Evolutionary conservation across 2,329 filamentous ascomycete species (phyloP).

Genomic region (Xylariaceae sp.): DNA sequence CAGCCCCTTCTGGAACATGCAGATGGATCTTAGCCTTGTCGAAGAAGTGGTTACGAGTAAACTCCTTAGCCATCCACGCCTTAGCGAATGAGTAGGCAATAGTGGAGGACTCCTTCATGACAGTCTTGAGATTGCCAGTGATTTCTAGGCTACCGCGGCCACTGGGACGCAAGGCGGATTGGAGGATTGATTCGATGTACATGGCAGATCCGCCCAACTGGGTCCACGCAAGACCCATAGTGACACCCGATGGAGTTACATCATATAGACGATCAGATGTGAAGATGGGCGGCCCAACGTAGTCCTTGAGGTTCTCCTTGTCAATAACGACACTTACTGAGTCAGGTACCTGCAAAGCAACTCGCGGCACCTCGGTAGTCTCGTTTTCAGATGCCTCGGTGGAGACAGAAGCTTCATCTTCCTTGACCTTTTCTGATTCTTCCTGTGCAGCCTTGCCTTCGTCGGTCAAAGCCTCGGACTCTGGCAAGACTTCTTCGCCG

Average conservation of each 20-base stretch:
- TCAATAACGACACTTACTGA: slow-evolving; percentile 80
- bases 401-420: slow-evolving; percentile 42
- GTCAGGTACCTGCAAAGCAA: slow-evolving; percentile 79
- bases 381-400: slow-evolving; percentile 52
- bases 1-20: slow-evolving; percentile 93
- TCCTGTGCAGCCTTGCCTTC: slow-evolving; percentile 77
- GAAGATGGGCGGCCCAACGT: slow-evolving; percentile 92
- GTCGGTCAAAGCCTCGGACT: slow-evolving; percentile 77
- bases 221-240: slow-evolving; percentile 98
- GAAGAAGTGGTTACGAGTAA: slow-evolving; percentile 90
- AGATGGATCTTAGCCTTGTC: slow-evolving; percentile 93
- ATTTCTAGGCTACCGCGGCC: slow-evolving; percentile 80
- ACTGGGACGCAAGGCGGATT: slow-evolving; percentile 69
- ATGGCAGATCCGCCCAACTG: slow-evolving; percentile 93
- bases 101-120: slow-evolving; percentile 96
- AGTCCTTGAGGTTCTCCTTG: slow-evolving; percentile 91
- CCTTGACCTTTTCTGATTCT: slow-evolving; percentile 65
- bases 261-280: slow-evolving; percentile 96
- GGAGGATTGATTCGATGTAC: slow-evolving; percentile 95
- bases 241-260: slow-evolving; percentile 84
- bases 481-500: slow-evolving; percentile 76
- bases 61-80: slow-evolving; percentile 77
- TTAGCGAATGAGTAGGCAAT: slow-evolving; percentile 98
- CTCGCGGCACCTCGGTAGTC: slow-evolving; percentile 66
- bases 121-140: slow-evolving; percentile 89